Evolutionary conservation across 2,329 filamentous ascomycete species (phyloP).

Genomic region (Aspergillus japonicus): DNA sequence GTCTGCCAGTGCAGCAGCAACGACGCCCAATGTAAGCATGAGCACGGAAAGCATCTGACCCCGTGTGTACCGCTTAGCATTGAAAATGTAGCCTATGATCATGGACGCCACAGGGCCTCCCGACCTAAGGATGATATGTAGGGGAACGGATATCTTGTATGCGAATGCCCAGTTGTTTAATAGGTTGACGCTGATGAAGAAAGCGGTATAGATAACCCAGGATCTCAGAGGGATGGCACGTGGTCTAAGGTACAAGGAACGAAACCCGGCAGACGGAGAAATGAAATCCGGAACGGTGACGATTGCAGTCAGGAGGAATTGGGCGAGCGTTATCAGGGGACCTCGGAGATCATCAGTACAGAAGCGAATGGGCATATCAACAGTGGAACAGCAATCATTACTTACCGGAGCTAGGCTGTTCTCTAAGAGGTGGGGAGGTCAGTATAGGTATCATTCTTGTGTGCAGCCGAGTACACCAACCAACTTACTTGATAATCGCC

Average conservation of each 20-base stretch:
- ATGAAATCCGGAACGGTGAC: slow-evolving; percentile 76
- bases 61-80: slow-evolving; percentile 72
- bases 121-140: slow-evolving; percentile 94
- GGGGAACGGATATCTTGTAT: slow-evolving; percentile 91
- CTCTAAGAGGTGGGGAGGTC: slow-evolving; percentile 48
- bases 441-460: slow-evolving; percentile 8
- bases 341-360: slow-evolving; percentile 49
- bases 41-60: slow-evolving; percentile 79
- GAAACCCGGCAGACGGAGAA: slow-evolving; percentile 58
- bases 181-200: slow-evolving; percentile 93
- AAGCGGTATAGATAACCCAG: slow-evolving; percentile 83
- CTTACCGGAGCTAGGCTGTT: slow-evolving; percentile 79
- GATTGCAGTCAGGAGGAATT: slow-evolving; percentile 78
- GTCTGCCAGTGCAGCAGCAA: slow-evolving; percentile 87
- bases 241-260: slow-evolving; percentile 69
- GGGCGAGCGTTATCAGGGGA: slow-evolving; percentile 82
- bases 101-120: slow-evolving; percentile 96
- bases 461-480: neutral
- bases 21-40: slow-evolving; percentile 80
- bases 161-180: slow-evolving; percentile 98
- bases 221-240: slow-evolving; percentile 79
- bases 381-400: neutral
- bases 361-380: neutral
- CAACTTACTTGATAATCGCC: slow-evolving; percentile 82
- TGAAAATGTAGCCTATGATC: slow-evolving; percentile 80